A percentile compares a stretch with the other conserved stretches of the same genome.
These are phyloP conservation scores for Starmerella bacillaris DNA, from an alignment of 805 yeast species.

Conservation along the genomic window DNA sequence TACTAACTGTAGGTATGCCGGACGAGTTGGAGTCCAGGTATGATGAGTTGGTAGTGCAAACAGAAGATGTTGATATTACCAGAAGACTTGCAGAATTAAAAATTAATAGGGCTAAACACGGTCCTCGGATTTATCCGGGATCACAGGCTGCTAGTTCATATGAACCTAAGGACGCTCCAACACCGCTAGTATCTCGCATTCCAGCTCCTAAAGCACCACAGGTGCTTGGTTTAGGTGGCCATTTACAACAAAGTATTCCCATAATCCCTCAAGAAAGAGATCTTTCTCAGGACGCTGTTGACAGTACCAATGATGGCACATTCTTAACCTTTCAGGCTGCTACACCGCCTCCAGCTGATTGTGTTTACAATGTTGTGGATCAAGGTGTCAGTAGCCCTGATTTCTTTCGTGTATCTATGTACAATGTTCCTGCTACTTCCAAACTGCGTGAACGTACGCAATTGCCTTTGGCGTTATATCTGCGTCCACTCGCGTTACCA, in stretches of 20 bases:
- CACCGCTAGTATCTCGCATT: conserved; percentile 7
- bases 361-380: conserved; percentile 50
- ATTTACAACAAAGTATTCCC: conserved; percentile 14
- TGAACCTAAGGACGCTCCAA: no score
- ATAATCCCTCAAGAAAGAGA: conserved; percentile 16
- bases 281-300: conserved; percentile 13
- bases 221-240: conserved; percentile 11
- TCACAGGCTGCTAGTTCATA: no score
- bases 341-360: conserved; percentile 67
- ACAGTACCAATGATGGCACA: conserved; percentile 26
- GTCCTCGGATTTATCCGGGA: no score
- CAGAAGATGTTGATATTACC: no score
- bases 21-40: no score
- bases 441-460: conserved; percentile 48
- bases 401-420: conserved; percentile 60
- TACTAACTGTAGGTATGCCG: no score
- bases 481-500: conserved; percentile 72
- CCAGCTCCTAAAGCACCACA: conserved; percentile 7
- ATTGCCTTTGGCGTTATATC: conserved; percentile 63
- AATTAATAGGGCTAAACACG: no score
- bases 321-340: conserved; percentile 63
- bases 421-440: conserved; percentile 62
- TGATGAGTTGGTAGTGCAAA: no score
- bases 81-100: no score
- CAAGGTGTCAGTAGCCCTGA: conserved; percentile 76